Conservation (phyloP, 2,329 filamentous ascomycete species). For the Exophiala bonariae region DNA sequence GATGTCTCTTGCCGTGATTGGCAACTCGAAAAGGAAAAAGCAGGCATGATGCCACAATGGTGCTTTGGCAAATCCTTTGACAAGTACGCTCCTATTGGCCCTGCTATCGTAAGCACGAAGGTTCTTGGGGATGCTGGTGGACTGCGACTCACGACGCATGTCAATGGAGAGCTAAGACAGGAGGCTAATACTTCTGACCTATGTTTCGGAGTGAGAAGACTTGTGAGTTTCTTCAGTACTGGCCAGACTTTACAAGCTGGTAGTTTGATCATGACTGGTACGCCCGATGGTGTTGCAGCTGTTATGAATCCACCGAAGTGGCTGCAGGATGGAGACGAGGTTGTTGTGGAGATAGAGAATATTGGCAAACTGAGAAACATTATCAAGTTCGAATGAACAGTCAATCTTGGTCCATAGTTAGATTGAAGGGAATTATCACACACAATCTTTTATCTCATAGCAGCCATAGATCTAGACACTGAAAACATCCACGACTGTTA, state of each 20-base stretch:
- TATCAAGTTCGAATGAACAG: background rate
- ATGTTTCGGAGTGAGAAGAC: slow-evolving; percentile 4
- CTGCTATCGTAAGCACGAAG: slow-evolving; percentile 63
- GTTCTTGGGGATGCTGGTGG: slow-evolving; percentile 31
- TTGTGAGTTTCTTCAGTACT: slow-evolving; percentile 29
- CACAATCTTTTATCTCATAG: no score
- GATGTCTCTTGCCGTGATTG: slow-evolving; percentile 12
- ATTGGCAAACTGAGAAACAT: slow-evolving; percentile 49
- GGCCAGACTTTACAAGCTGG: slow-evolving; percentile 44
- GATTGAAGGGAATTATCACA: no score
- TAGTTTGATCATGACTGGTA: slow-evolving; percentile 46
- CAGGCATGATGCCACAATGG: slow-evolving; percentile 54
- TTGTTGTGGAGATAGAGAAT: slow-evolving; percentile 47
- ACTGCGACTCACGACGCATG: slow-evolving; percentile 7
- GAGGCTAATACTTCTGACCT: slow-evolving; percentile 7
- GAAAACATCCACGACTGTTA: no score
- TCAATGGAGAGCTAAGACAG: slow-evolving; percentile 14
- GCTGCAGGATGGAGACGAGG: slow-evolving; percentile 38
- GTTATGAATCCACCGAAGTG: slow-evolving; percentile 39
- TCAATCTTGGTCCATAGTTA: no score
- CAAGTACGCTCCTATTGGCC: slow-evolving; percentile 72
- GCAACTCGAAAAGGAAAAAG: slow-evolving; percentile 49
- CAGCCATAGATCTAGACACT: no score
- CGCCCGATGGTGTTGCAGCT: slow-evolving; percentile 42
- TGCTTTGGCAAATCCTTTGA: slow-evolving; percentile 72